Conservation (phyloP, 192 early-diverging fungal species). For the Cetraspora pellucida region DNA sequence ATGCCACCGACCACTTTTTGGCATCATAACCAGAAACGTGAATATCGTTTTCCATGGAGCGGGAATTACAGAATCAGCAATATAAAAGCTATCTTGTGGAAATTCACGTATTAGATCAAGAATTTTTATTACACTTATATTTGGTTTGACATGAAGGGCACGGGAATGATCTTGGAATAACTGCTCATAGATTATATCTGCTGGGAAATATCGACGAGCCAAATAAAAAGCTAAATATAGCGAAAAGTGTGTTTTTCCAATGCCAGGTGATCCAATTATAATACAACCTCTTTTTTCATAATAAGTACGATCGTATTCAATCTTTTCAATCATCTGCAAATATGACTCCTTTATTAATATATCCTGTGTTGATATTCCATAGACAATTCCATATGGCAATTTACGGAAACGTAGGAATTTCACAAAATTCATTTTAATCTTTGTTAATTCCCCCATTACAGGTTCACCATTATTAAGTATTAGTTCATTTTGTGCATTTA, state of each 20-base stretch:
- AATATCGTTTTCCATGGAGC: neutral
- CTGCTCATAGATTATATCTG: conserved; percentile 13
- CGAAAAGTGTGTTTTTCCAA: conserved; percentile 23
- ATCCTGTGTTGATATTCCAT: conserved; percentile 20
- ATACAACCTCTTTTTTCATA: neutral
- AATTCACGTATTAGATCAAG: neutral
- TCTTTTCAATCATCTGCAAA: conserved; percentile 9
- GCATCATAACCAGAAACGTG: conserved; percentile 7
- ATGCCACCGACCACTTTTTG: conserved; percentile 22
- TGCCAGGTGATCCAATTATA: conserved; percentile 12
- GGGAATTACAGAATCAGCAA: conserved; percentile 21
- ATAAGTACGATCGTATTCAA: conserved; percentile 9
- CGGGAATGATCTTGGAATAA: neutral
- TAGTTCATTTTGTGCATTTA: neutral
- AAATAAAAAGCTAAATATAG: conserved; percentile 24
- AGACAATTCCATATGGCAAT: conserved; percentile 11
- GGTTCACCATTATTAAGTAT: conserved; percentile 9
- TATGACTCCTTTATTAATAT: conserved; percentile 24
- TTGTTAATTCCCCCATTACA: neutral
- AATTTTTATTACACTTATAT: neutral
- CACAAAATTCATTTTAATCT: conserved; percentile 4
- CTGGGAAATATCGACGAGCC: conserved; percentile 8
- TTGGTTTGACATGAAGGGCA: conserved; percentile 1
- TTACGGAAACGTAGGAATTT: conserved; percentile 18
- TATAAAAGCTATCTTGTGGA: conserved; percentile 12